Evolutionary conservation across 1,284 basidiomycete species (phyloP).

Genomic region (Inonotus obliquus): DNA sequence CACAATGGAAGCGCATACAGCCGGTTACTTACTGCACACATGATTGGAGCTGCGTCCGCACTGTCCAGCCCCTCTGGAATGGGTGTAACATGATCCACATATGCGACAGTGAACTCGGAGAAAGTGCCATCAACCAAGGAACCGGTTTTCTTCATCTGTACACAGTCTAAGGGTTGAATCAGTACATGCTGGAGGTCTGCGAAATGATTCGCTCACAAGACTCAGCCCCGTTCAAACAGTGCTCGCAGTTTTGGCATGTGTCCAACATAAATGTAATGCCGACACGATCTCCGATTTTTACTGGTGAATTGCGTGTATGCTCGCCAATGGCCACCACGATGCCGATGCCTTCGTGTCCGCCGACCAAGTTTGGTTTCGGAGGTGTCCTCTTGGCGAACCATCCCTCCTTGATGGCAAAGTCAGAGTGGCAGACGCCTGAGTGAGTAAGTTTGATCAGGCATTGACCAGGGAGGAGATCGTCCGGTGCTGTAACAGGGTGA

Average conservation of each 20-base stretch:
- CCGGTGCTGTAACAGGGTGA: slow-evolving; percentile 56
- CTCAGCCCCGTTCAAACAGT: slow-evolving; percentile 69
- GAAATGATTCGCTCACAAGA: slow-evolving; percentile 44
- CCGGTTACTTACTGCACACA: slow-evolving; percentile 32
- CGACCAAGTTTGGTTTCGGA: slow-evolving; percentile 70
- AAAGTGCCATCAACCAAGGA: slow-evolving; percentile 68
- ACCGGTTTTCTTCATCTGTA: slow-evolving; percentile 59
- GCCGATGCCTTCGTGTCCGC: slow-evolving; percentile 83
- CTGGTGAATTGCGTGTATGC: slow-evolving; percentile 54
- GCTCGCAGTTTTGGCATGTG: slow-evolving; percentile 67
- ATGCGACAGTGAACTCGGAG: slow-evolving; percentile 73
- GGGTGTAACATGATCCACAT: slow-evolving; percentile 65
- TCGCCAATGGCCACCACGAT: slow-evolving; percentile 74
- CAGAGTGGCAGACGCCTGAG: slow-evolving; percentile 76
- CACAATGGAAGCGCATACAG: slow-evolving; percentile 10
- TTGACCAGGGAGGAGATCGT: slow-evolving; percentile 72
- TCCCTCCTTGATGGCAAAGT: slow-evolving; percentile 51
- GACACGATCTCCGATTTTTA: slow-evolving; percentile 75
- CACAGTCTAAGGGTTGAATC: slow-evolving; percentile 45
- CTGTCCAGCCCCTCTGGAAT: slow-evolving; percentile 51
- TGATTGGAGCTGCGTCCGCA: slow-evolving; percentile 41
- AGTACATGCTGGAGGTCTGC: neutral
- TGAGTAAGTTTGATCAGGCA: slow-evolving; percentile 76
- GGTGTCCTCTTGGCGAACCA: slow-evolving; percentile 53
- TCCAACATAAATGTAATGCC: slow-evolving; percentile 86